Evolutionary conservation across 345 rosid species (phyloP).

Genomic region (Ceriops zippeliana): DNA sequence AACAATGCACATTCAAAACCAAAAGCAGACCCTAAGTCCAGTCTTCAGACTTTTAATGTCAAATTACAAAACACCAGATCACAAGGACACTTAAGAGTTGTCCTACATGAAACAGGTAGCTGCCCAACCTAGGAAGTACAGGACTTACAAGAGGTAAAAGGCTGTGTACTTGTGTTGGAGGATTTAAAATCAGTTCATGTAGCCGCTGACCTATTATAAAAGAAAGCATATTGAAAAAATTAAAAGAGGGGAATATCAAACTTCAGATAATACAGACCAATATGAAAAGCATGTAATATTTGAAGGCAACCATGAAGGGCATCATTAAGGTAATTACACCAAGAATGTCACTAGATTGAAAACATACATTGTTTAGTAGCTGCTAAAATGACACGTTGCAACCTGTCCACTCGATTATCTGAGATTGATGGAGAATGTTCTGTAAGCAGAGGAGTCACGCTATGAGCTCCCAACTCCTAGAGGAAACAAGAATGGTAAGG

Average conservation of each 20-base stretch:
- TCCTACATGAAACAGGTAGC: constrained; percentile 1
- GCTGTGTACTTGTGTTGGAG: constrained; percentile 50
- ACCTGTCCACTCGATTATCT: constrained; percentile 67
- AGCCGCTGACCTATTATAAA: constrained; percentile 62
- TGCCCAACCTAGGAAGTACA: background rate
- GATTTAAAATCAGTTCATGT: constrained; percentile 71
- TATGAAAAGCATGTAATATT: background rate
- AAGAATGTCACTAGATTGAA: background rate
- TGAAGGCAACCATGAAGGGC: background rate
- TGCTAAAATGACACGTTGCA: constrained; percentile 73
- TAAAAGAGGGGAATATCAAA: background rate
- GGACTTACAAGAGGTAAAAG: constrained; percentile 60
- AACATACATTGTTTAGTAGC: constrained; percentile 79
- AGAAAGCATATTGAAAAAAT: constrained; percentile 3
- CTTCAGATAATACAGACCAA: background rate
- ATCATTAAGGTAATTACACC: background rate
- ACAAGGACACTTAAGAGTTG: background rate
- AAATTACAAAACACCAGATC: background rate
- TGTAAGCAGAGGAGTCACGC: constrained; percentile 79
- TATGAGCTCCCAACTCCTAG: constrained; percentile 83
- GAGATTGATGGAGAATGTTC: constrained; percentile 71
- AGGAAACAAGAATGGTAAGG: constrained; percentile 10
- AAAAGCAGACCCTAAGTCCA: too few relatives aligned
- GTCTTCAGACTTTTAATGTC: too few relatives aligned
- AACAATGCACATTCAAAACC: too few relatives aligned